Evolutionary conservation across 2,329 filamentous ascomycete species (phyloP), one percentile per base, ranked within the genome.

Genomic region (Podosphaera xanthii): DNA sequence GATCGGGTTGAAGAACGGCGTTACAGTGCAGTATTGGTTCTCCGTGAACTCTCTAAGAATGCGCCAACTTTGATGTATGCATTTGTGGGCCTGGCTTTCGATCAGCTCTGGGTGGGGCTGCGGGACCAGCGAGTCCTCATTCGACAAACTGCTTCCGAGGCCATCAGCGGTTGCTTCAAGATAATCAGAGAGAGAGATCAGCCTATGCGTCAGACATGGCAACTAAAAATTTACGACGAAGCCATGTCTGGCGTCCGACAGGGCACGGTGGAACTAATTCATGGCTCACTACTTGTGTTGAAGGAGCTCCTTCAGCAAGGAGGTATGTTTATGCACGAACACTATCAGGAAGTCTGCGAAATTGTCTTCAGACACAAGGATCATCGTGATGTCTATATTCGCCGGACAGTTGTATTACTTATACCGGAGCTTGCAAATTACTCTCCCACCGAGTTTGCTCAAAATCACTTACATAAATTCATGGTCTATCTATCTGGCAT

Each of bases 281-380:
- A 98, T 69, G 92, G 88, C n/a, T 96, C 91, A 1, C 77, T 98
- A 48, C 77, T 98, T 30, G 89, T 94, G 1, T 78, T 97, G 66
- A 94, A 91, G 70, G 91, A 97, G 72, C 78, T 98, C 55, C 80
- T 98, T 22, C 81, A 92, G 63, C 91, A 95, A 69, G 92, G 92
- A 58, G 90, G 89, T 65, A 98, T 98, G 91, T 98, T 94, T 71
- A 97, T 98, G 92, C 89, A 95, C 67, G 87, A 90, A 46, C 82
- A 90, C 68, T 98, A 97, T 71, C 81, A 84, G 60, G 87, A 94
- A 65, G 84, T 88, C 9, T 97, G 91, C 69, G 92, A 98, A 62
- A 90, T 92, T 63, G 87, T 96, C 42, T 83, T 91, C 64, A 85
- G 86, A 62, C 87, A 94, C 70, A 94, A 94, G 70, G 92, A 98